A percentile compares a stretch with the other conserved stretches of the same genome.
Evolutionary conservation across 306 rosid species (phyloP).

Genomic region (Sindora glabra): DNA sequence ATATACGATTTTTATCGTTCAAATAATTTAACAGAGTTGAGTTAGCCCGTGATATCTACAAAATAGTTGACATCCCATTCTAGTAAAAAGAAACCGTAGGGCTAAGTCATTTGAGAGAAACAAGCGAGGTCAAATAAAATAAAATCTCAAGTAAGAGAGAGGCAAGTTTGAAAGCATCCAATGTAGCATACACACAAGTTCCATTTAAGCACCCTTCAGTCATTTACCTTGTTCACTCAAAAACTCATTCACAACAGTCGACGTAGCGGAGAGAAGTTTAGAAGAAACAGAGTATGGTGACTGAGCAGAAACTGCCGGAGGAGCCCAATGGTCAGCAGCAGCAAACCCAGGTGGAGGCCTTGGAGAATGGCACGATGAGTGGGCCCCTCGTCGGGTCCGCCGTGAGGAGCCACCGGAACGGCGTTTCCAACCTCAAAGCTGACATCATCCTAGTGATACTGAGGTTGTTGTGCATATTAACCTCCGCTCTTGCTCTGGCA

Average conservation of each 20-base stretch:
- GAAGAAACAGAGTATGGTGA: conserved; percentile 16
- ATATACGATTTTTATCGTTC: no score
- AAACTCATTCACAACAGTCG: background rate
- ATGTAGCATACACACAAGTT: no score
- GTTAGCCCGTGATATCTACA: no score
- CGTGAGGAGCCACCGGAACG: background rate
- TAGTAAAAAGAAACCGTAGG: no score
- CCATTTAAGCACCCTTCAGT: background rate
- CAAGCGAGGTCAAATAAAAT: no score
- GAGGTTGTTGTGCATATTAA: conserved; percentile 43
- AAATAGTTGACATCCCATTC: no score
- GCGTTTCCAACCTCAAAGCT: conserved; percentile 18
- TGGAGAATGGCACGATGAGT: conserved; percentile 33
- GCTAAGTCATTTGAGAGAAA: no score
- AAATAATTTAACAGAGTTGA: no score
- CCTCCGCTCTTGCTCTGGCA: conserved; percentile 43
- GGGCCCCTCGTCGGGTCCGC: conserved; percentile 27
- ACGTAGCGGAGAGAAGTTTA: background rate
- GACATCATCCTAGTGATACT: conserved; percentile 39
- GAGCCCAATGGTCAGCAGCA: conserved; percentile 8
- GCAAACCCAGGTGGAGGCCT: conserved; percentile 26
- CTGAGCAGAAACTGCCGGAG: conserved; percentile 35
- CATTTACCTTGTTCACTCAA: background rate
- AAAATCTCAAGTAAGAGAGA: no score
- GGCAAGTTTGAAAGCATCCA: no score